Evolutionary conservation across 2,329 filamentous ascomycete species (phyloP).

Genomic region (Nannizzia gypsea): DNA sequence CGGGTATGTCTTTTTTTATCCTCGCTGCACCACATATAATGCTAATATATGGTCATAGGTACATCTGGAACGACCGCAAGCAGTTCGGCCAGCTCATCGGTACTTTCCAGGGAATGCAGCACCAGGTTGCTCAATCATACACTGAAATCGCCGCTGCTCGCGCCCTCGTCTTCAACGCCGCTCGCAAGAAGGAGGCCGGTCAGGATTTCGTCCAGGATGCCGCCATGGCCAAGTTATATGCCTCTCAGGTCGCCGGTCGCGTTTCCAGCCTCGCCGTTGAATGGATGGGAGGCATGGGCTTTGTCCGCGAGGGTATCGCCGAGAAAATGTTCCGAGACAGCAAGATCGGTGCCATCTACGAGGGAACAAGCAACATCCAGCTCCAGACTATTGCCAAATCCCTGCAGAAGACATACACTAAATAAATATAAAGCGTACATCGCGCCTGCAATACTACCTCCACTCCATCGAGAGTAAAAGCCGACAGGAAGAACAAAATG

Average conservation of each 20-base stretch:
- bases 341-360: conserved; percentile 97
- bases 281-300: conserved; percentile 99
- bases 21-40: neutral
- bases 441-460: neutral
- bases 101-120: conserved; percentile 98
- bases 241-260: conserved; percentile 80
- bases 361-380: conserved; percentile 63
- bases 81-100: conserved; percentile 91
- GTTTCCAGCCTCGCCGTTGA: conserved; percentile 81
- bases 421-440: conserved; percentile 32
- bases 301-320: conserved; percentile 86
- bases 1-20: conserved; percentile 37
- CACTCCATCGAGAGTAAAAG: neutral
- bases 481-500: neutral
- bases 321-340: conserved; percentile 97
- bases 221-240: conserved; percentile 94
- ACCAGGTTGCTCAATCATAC: conserved; percentile 93
- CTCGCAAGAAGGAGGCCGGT: conserved; percentile 94
- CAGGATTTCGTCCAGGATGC: conserved; percentile 91
- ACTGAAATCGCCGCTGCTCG: conserved; percentile 86
- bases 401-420: conserved; percentile 57
- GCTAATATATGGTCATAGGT: conserved; percentile 36
- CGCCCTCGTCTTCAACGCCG: conserved; percentile 87
- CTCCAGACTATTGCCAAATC: conserved; percentile 59
- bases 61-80: conserved; percentile 96